Evolutionary conservation across 164 flowering plant species (phyloP).

Genomic region (Stephania cephalantha): DNA sequence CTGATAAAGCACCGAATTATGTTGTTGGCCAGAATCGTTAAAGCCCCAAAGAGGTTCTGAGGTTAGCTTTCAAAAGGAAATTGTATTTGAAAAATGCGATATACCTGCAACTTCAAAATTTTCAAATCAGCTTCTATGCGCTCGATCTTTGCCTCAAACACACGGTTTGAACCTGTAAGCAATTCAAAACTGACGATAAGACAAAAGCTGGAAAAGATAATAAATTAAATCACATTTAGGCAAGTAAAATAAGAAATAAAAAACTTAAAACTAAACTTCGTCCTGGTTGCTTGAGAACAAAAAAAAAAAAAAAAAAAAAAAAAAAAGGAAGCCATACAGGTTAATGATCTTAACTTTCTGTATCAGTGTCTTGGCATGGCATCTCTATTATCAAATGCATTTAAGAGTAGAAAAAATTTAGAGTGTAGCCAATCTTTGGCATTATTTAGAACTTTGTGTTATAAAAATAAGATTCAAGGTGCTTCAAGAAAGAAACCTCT

Average conservation of each 20-base stretch:
- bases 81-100: background rate
- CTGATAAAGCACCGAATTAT: background rate
- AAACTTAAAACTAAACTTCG: no score
- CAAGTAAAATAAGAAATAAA: background rate
- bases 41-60: background rate
- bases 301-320: no score
- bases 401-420: no score
- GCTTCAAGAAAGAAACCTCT: no score
- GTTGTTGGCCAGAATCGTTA: background rate
- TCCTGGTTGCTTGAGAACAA: no score
- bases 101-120: slow-evolving; percentile 73
- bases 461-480: no score
- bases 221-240: background rate
- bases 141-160: slow-evolving; percentile 34
- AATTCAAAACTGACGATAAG: background rate
- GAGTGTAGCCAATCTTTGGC: no score
- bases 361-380: no score
- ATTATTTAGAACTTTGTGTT: no score
- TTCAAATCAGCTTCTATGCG: slow-evolving; percentile 85
- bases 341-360: no score
- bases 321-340: no score
- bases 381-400: no score
- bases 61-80: background rate
- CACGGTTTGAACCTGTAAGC: slow-evolving; percentile 44
- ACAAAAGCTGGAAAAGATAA: background rate